Conservation (phyloP, 305 asterid species). For the Fraxinus baroniana region DNA sequence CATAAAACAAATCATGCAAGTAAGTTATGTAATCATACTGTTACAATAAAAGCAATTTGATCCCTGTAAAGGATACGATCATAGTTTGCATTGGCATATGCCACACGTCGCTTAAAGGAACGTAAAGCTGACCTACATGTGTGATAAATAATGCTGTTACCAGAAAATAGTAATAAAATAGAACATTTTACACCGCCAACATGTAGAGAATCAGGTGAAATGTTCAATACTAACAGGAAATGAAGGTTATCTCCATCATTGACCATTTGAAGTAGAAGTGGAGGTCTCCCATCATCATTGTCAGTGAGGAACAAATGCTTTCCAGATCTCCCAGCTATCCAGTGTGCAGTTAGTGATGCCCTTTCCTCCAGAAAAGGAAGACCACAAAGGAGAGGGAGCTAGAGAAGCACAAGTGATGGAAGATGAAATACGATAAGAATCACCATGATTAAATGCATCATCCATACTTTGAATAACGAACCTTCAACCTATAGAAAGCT, state of each 20-base stretch:
- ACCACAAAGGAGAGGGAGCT: conserved; percentile 92
- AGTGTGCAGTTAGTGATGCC: conserved; percentile 78
- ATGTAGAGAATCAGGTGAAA: neutral
- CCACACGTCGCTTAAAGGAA: conserved; percentile 86
- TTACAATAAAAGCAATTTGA: conserved; percentile 8
- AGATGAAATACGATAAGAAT: neutral
- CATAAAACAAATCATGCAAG: conserved; percentile 20
- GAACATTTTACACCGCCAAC: neutral
- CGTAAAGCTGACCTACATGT: conserved; percentile 69
- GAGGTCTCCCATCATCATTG: conserved; percentile 69
- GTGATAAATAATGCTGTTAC: conserved; percentile 17
- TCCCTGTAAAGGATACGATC: conserved; percentile 69
- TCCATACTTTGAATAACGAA: neutral
- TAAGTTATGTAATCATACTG: neutral
- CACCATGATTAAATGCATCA: neutral
- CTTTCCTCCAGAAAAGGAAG: conserved; percentile 80
- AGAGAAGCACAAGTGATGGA: conserved; percentile 25
- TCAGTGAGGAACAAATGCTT: conserved; percentile 91
- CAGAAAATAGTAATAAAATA: neutral
- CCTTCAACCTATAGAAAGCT: neutral
- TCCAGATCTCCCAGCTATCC: conserved; percentile 87
- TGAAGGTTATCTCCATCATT: conserved; percentile 63
- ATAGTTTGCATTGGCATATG: conserved; percentile 82
- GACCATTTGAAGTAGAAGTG: conserved; percentile 78
- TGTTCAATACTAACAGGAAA: conserved; percentile 61